phyloP scores from a whole-genome alignment of 1,284 basidiomycete genomes.

The Inonotus obliquus region DNA sequence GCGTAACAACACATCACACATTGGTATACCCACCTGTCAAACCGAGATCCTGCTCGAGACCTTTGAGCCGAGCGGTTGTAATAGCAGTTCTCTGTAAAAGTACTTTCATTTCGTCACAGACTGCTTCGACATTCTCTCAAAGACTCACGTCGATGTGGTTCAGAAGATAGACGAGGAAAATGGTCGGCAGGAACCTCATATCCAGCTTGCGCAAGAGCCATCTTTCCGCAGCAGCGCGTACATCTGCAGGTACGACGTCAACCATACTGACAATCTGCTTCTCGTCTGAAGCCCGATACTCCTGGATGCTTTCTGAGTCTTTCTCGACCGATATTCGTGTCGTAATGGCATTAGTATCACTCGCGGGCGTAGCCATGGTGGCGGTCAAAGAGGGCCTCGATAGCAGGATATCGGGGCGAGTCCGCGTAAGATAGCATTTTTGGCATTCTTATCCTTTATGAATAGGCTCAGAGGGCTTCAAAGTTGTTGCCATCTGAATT shows the following conservation, averaged over 20 bases:
- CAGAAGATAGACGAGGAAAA: slow-evolving; percentile 59
- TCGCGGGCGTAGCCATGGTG: background rate
- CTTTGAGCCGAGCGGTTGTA: slow-evolving; percentile 55
- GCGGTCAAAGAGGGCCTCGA: background rate
- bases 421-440: background rate
- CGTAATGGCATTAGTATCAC: background rate
- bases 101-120: background rate
- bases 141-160: slow-evolving; percentile 60
- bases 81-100: slow-evolving; percentile 51
- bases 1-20: no score
- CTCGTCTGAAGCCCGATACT: background rate
- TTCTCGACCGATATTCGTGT: background rate
- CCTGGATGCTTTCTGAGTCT: background rate
- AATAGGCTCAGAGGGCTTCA: background rate
- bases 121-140: background rate
- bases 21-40: slow-evolving; percentile 40
- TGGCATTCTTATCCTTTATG: background rate
- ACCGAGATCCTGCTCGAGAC: slow-evolving; percentile 51
- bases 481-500: background rate
- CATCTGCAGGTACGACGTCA: background rate
- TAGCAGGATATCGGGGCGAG: background rate
- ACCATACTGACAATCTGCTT: background rate
- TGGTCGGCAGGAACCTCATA: slow-evolving; percentile 51
- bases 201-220: slow-evolving; percentile 53
- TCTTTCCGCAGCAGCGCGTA: slow-evolving; percentile 29